phyloP scores from a whole-genome alignment of 2,329 filamentous ascomycete genomes.

The Pestalotiopsis sp. region DNA sequence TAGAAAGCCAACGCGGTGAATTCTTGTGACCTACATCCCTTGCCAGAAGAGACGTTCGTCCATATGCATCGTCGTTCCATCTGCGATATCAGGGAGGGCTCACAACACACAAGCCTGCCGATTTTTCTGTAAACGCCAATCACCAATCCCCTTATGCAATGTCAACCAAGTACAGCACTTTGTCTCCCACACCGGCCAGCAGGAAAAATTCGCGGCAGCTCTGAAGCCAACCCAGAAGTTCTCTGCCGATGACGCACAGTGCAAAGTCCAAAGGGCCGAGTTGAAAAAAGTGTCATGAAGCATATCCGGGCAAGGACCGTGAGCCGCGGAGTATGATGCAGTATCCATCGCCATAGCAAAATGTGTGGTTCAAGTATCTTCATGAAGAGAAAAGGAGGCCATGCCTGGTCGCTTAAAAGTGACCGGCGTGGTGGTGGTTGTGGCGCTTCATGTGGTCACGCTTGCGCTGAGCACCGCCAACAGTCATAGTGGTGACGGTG shows the following conservation, averaged over 20 bases:
- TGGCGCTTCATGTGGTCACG: conserved; percentile 44
- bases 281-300: conserved; percentile 2
- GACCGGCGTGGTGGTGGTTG: conserved; percentile 29
- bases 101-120: neutral
- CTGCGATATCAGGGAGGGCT: conserved; percentile 5
- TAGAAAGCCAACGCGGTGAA: conserved; percentile 5
- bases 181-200: neutral
- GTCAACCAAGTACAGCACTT: conserved; percentile 3
- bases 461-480: conserved; percentile 32
- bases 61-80: conserved; percentile 13
- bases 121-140: conserved; percentile 10
- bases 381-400: conserved; percentile 11
- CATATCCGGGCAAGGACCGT: neutral
- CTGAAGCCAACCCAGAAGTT: neutral
- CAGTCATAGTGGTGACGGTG: conserved; percentile 41
- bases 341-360: conserved; percentile 6
- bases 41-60: conserved; percentile 17
- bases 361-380: conserved; percentile 12
- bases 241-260: neutral
- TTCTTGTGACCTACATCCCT: conserved; percentile 11
- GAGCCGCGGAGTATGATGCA: conserved; percentile 5
- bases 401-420: neutral
- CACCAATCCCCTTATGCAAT: conserved; percentile 13
- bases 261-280: neutral
- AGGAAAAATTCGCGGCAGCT: neutral